Base-by-base conservation (phyloP, 495 filamentous ascomycete genomes). In the Aspergillus sclerotiicarbonarius region DNA sequence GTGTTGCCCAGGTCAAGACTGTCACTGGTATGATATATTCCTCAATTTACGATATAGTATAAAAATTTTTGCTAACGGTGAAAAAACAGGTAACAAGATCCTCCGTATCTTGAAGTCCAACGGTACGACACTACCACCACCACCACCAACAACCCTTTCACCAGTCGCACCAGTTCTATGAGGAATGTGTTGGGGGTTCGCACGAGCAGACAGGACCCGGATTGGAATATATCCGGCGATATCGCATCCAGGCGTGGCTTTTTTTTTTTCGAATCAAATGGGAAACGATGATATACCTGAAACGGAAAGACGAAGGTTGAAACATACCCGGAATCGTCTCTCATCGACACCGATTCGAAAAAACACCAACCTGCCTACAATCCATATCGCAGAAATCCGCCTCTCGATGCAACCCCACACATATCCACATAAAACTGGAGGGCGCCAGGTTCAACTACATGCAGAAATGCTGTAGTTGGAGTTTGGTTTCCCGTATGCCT, bases 71-170 rank as follows among this genome's bases (percentile, higher is more conserved):
- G n/a, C n/a, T n/a, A n/a, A n/a, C n/a, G n/a, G n/a, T n/a, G n/a
- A n/a, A n/a, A 13, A 25, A 57, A 62, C 69, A 93, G 94, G 94
- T 76, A 98, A 98, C 88, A 96, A 97, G 85, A 97, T 98, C 72
- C 91, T 98, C 67, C 86, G 95, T 77, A 98, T 98, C 83, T 84
- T 98, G 67, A 97, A 96, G 87, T 87, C 84, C 67, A 87, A 82
- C 76, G 91, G 91, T 96, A 96, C 77, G 89, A 76, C 62, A 70
- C 62, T 59, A 65, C 44, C 58, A 57, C 53, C 54, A 65, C 44
- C 58, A 57, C 53, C 54, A 57, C 39, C 56, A 47, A 29, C 48
- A 56, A 31, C 20, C 58, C 55, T 64, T 57, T 39, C 32, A 29
- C 19, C 48, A 53, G 41, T 44, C 33, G 51, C 18, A 48, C 49